Percentiles rank a stretch among this genome's conserved stretches.
Evolutionary conservation across 2,329 filamentous ascomycete species (phyloP).

Genomic region (Parastagonospora avenae): DNA sequence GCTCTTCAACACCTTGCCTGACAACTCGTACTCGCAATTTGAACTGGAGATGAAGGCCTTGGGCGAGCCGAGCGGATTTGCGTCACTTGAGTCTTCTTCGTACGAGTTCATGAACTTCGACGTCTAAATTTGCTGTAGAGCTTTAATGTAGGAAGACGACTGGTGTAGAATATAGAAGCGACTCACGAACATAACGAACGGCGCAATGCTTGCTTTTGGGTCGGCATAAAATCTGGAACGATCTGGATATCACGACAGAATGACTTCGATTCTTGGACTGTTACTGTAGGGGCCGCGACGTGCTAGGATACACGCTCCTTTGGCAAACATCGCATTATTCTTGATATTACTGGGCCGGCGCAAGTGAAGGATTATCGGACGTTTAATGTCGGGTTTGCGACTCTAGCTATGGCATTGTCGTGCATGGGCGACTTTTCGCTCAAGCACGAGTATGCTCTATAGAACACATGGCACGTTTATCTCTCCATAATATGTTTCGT

Average conservation of each 20-base stretch:
- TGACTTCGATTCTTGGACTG: constrained; percentile 21
- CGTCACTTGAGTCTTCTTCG: constrained; percentile 31
- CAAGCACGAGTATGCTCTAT: neutral
- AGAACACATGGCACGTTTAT: neutral
- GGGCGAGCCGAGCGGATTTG: constrained; percentile 32
- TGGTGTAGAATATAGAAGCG: constrained; percentile 36
- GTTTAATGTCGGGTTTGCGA: constrained; percentile 5
- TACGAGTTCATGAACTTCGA: constrained; percentile 46
- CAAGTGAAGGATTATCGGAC: constrained; percentile 1
- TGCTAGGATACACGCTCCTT: constrained; percentile 16
- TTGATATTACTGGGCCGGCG: constrained; percentile 10
- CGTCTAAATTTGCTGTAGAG: constrained; percentile 22
- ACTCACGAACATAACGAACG: constrained; percentile 33
- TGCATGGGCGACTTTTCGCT: neutral
- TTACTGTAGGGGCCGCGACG: constrained; percentile 17
- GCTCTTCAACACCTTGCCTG: constrained; percentile 38
- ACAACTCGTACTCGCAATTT: constrained; percentile 42
- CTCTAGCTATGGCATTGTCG: neutral
- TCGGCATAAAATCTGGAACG: constrained; percentile 4
- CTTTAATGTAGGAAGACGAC: constrained; percentile 5
- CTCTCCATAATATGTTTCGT: neutral
- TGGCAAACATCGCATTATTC: constrained; percentile 8
- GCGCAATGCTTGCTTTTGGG: constrained; percentile 3
- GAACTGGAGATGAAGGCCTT: constrained; percentile 48
- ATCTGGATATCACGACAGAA: constrained; percentile 20